Base-by-base conservation (phyloP, 2,329 filamentous ascomycete genomes). In the Celoporthe dispersa region DNA sequence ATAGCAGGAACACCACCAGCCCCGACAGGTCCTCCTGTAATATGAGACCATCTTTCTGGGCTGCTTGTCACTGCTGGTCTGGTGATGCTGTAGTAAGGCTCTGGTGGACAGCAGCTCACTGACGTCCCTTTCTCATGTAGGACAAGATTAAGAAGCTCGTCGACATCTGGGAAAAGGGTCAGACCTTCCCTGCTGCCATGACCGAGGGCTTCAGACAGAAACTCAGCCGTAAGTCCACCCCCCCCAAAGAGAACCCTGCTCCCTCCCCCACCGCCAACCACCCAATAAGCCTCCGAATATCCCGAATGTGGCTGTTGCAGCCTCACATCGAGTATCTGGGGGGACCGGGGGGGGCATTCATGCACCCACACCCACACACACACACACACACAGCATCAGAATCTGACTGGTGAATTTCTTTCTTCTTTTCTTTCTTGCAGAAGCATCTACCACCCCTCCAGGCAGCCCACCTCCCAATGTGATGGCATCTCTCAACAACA, bases 91-190 rank as follows among this genome's bases (percentile, higher is more conserved):
- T 51, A 48, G 35, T 39, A 73, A 72, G 67, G 75, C 74, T 73
- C 75, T 71, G 71, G 74, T 75, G 68, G 73, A 66, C 57, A 70
- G 48, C 74, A 73, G 79, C 81, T 81, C 79, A 86, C 84, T 78
- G 78, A 75, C 75, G 75, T 75, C 76, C 79, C 78, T n/a, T n/a
- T n/a, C 3, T 19, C 73, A 79, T 90, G 85, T 91, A 96, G 92
- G 94, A 97, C 80, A 98, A 98, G 85, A 95, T 98, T 81, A 91
- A 87, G 79, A 98, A 98, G 81, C 88, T 99, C 76, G 85, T 98
- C 82, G 94, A 97, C 79, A 99, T 99, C 75, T 99, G 96, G 96
- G 94, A 98, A 80, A 96, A 96, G 78, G 94, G 93, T 74, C 91
- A 92, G 79, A 98, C 94, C 31, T 98, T 99, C 80, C 94, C 96